Conservation (phyloP, 2,329 filamentous ascomycete genomes). For the Proliferodiscus dingleyae region DNA sequence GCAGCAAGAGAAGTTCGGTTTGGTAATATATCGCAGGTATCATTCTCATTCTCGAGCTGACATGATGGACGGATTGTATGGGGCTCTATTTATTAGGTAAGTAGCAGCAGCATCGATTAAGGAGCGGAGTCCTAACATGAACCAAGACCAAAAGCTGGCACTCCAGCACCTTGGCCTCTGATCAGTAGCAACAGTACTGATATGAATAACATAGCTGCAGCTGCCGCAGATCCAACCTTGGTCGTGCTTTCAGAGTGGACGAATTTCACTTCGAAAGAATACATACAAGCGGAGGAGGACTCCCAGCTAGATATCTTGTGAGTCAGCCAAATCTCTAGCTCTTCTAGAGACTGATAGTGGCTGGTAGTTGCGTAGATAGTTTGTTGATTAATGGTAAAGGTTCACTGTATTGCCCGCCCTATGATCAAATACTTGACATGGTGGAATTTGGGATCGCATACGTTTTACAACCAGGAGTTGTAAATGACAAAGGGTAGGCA, state of each 20-base stretch:
- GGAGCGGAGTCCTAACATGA: neutral
- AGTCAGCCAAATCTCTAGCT: neutral
- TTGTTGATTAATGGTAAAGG: neutral
- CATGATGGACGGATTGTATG: conserved; percentile 23
- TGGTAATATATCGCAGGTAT: too few relatives aligned
- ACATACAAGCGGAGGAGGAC: conserved; percentile 2
- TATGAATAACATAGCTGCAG: conserved; percentile 5
- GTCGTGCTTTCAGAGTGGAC: conserved; percentile 12
- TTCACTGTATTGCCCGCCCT: neutral
- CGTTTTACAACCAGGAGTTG: neutral
- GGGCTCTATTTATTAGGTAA: conserved; percentile 22
- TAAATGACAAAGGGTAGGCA: neutral
- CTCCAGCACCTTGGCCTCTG: conserved; percentile 2
- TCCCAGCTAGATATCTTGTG: conserved; percentile 2
- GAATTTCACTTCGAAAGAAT: conserved; percentile 10
- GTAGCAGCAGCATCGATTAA: neutral
- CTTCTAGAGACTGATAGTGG: neutral
- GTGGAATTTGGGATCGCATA: neutral
- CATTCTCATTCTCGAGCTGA: conserved; percentile 33
- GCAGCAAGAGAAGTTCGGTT: too few relatives aligned
- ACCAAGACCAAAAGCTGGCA: neutral
- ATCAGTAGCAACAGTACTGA: conserved; percentile 9
- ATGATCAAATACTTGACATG: neutral
- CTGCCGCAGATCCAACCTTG: conserved; percentile 3
- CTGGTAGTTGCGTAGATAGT: neutral